These are phyloP conservation scores for Gamsiella multidivaricata DNA, from an alignment of 192 early-diverging fungal species.

Conservation along the genomic window DNA sequence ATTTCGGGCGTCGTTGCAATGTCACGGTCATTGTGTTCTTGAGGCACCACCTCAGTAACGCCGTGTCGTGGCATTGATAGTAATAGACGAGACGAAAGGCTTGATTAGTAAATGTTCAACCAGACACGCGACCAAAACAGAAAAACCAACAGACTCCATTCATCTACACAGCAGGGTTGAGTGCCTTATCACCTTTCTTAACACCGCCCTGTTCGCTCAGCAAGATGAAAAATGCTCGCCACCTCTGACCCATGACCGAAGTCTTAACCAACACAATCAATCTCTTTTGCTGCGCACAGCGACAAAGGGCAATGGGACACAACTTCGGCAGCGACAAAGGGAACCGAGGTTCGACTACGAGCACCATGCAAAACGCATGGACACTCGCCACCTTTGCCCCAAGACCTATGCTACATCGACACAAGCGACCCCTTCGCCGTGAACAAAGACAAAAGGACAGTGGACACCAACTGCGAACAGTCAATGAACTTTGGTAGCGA, in stretches of 20 bases:
- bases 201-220: too few relatives aligned
- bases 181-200: too few relatives aligned
- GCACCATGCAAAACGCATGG: background rate
- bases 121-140: too few relatives aligned
- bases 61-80: too few relatives aligned
- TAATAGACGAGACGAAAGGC: too few relatives aligned
- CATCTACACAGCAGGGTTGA: too few relatives aligned
- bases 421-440: slow-evolving; percentile 7
- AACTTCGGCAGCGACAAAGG: slow-evolving; percentile 26
- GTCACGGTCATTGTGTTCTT: too few relatives aligned
- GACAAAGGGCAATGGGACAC: slow-evolving; percentile 14
- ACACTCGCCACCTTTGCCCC: slow-evolving; percentile 17
- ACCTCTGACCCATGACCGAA: slow-evolving; percentile 24
- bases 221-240: slow-evolving; percentile 29
- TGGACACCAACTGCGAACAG: slow-evolving; percentile 13
- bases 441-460: slow-evolving; percentile 11
- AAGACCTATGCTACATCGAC: slow-evolving; percentile 8
- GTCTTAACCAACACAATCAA: slow-evolving; percentile 22
- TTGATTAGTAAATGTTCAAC: too few relatives aligned
- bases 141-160: too few relatives aligned
- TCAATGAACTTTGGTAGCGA: slow-evolving; percentile 23
- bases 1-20: too few relatives aligned
- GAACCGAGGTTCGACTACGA: slow-evolving; percentile 16
- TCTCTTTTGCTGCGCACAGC: slow-evolving; percentile 4
- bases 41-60: too few relatives aligned